Percentiles rank a stretch among this genome's conserved stretches.
phyloP scores from a whole-genome alignment of 1,139 yeast genomes.

The Geotrichum aggregatum region DNA sequence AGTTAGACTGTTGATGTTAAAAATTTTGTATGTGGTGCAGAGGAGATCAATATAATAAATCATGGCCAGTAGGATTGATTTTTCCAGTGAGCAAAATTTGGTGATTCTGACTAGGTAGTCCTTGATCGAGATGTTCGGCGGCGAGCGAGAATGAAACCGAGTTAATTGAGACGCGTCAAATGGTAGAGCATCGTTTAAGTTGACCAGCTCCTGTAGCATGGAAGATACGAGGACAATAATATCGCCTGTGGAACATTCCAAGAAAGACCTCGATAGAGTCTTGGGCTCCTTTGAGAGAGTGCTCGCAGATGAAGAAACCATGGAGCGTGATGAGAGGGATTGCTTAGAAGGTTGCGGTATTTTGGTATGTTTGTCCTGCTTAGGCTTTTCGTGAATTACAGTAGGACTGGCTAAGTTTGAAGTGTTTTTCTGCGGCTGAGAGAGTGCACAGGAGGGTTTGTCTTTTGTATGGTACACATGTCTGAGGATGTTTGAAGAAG shows the following conservation, averaged over 20 bases:
- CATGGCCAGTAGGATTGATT: constrained; percentile 72
- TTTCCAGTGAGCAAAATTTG: constrained; percentile 79
- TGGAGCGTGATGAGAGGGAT: background rate
- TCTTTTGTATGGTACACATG: background rate
- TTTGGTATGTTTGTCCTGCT: background rate
- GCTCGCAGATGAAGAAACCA: background rate
- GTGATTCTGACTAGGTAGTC: constrained; percentile 74
- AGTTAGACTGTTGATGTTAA: constrained; percentile 83
- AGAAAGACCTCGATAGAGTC: constrained; percentile 54
- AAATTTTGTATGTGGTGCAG: constrained; percentile 71
- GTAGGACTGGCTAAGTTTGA: too few relatives aligned
- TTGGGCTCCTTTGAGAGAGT: constrained; percentile 21
- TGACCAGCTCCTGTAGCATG: constrained; percentile 70
- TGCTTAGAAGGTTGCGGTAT: background rate
- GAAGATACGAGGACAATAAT: constrained; percentile 68
- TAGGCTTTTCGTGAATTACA: too few relatives aligned
- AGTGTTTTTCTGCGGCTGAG: background rate
- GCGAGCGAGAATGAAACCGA: constrained; percentile 86
- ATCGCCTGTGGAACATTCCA: constrained; percentile 65
- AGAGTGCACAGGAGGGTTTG: background rate
- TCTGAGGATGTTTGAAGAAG: background rate
- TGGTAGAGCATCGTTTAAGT: constrained; percentile 58
- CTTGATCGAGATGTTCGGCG: constrained; percentile 78
- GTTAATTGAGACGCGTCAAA: constrained; percentile 53
- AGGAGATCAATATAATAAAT: constrained; percentile 85